A percentile compares a stretch with the other conserved stretches of the same genome.
phyloP scores from a whole-genome alignment of 1,284 basidiomycete species.

The Ganoderma leucocontextum region DNA sequence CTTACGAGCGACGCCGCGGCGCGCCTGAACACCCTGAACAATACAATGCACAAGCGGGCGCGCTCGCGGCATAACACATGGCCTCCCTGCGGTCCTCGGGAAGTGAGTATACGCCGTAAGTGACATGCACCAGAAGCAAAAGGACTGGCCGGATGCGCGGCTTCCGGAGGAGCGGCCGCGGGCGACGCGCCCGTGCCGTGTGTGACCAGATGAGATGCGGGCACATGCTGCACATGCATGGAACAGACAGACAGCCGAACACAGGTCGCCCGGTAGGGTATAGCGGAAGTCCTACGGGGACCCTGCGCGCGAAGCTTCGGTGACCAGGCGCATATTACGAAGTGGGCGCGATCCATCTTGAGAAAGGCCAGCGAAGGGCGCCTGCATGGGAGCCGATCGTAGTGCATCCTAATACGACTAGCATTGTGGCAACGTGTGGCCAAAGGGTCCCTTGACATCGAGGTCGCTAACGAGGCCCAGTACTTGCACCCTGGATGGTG shows the following conservation, averaged over 20 bases:
- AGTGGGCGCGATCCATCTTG: not conserved
- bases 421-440: slow-evolving; percentile 6
- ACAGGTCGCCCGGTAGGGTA: not conserved
- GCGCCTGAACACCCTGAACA: slow-evolving; percentile 3
- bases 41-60: not conserved
- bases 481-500: not conserved
- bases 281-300: not conserved
- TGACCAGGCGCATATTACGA: slow-evolving; percentile 9
- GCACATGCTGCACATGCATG: not conserved
- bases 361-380: not conserved
- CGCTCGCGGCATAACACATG: not conserved
- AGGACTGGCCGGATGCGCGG: not conserved
- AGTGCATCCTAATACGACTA: not conserved
- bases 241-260: slow-evolving; percentile 1
- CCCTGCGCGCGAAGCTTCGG: slow-evolving; percentile 3
- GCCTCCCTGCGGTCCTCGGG: slow-evolving; percentile 14
- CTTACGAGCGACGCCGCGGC: not conserved
- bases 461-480: not conserved
- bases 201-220: slow-evolving; percentile 9
- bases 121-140: not conserved
- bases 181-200: not conserved
- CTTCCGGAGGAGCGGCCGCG: not conserved
- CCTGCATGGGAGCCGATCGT: slow-evolving; percentile 2
- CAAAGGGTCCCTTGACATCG: not conserved
- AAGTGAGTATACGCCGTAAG: slow-evolving; percentile 4